Conservation (phyloP, 2,329 filamentous ascomycete species). For the Aspergillus calidoustus region DNA sequence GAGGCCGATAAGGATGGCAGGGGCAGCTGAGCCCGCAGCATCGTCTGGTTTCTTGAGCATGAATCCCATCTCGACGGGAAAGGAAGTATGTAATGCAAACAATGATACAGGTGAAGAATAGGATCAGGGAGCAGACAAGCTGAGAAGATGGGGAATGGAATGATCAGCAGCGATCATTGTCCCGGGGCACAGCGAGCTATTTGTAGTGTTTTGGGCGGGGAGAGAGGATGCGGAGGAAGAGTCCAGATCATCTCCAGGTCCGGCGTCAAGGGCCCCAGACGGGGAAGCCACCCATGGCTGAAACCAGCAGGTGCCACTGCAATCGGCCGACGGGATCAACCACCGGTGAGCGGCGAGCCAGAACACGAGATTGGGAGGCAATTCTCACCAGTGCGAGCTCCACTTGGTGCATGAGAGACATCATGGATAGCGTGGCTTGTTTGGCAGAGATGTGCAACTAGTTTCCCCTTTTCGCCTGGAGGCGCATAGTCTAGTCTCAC, state of each 20-base stretch:
- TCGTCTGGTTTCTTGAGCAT: constrained; percentile 51
- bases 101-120: background rate
- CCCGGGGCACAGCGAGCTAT: constrained; percentile 6
- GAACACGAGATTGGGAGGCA: background rate
- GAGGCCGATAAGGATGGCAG: constrained; percentile 59
- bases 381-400: constrained; percentile 2
- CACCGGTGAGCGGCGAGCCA: background rate
- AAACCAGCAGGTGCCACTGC: constrained; percentile 13
- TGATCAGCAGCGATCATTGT: background rate
- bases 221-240: constrained; percentile 11
- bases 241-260: constrained; percentile 13
- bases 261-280: constrained; percentile 3
- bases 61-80: constrained; percentile 44
- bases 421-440: background rate
- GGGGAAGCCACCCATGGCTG: constrained; percentile 14
- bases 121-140: background rate
- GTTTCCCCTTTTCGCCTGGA: constrained; percentile 5
- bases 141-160: background rate
- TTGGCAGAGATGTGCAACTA: background rate
- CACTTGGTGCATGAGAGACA: background rate
- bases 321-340: constrained; percentile 5
- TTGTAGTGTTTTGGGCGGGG: constrained; percentile 11
- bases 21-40: constrained; percentile 51
- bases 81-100: background rate
- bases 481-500: background rate